Percentiles rank a stretch among this genome's conserved stretches.
Evolutionary conservation across 2,329 filamentous ascomycete species (phyloP).

Genomic region (Epichloe bromicola): DNA sequence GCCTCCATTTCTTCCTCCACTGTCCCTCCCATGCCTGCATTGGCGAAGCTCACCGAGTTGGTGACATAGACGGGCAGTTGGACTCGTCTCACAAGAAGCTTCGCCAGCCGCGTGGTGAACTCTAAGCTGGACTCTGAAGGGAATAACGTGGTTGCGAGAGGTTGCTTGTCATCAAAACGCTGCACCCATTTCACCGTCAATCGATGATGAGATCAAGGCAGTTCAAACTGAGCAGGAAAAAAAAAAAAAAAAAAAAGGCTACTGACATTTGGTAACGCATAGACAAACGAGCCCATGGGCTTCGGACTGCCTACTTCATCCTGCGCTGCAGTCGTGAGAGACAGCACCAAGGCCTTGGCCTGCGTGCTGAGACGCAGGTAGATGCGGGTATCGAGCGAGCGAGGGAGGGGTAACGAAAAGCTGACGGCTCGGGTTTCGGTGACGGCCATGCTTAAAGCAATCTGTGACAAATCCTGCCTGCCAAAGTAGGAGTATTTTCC

Average conservation of each 20-base stretch:
- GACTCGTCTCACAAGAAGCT: constrained; percentile 62
- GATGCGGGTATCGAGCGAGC: constrained; percentile 46
- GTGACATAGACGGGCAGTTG: constrained; percentile 76
- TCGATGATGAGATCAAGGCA: neutral
- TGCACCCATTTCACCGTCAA: constrained; percentile 13
- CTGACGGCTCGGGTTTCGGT: neutral
- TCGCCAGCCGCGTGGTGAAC: constrained; percentile 75
- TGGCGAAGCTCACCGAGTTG: constrained; percentile 69
- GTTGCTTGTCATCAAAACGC: constrained; percentile 42
- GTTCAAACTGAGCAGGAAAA: no score
- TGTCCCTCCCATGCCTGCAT: constrained; percentile 61
- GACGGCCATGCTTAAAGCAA: neutral
- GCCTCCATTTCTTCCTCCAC: constrained; percentile 93
- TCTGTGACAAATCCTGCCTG: neutral
- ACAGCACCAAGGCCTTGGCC: constrained; percentile 44
- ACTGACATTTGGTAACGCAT: constrained; percentile 74
- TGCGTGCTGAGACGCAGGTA: constrained; percentile 47
- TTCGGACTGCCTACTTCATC: constrained; percentile 37
- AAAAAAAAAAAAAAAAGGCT: neutral
- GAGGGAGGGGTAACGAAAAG: constrained; percentile 47
- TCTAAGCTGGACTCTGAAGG: constrained; percentile 65
- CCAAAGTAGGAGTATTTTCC: no score
- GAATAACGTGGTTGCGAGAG: constrained; percentile 70
- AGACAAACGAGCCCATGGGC: constrained; percentile 79
- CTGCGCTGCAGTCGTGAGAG: constrained; percentile 43